Evolutionary conservation across 345 rosid genomes (phyloP), one percentile per base, ranked within the genome.

Genomic region (Syzygium aromaticum): DNA sequence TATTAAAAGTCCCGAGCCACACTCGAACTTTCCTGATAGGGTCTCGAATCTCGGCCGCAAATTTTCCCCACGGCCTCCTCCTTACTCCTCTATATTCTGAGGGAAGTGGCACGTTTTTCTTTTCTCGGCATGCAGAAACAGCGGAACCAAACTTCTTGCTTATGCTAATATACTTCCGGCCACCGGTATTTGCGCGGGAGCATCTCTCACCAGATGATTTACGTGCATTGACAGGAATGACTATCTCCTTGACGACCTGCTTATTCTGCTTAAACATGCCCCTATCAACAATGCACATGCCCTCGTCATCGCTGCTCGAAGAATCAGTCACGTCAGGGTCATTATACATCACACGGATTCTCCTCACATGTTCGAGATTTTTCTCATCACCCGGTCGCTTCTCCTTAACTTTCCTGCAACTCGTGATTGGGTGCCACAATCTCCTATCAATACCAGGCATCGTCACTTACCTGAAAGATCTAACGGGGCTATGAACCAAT

Each of bases 301-400:
- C 82, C 82, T 84, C 61, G 8, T 84, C 86, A 9, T 84, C 86
- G 13, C 46, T 54, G 23, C 86, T 84, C 16, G 86, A 84, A 52
- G 86, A 84, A 54, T 84, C 86, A 84, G 86, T 84, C 5, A 61
- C 86, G 53, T 84, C 86, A 53, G 61, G 61, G 51, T 84, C 86
- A 8, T 14, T 84, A 27, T 84, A 84, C 17, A 52, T 84, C 30
- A 84, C 27, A 23, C 86, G 59, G 46, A 84, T 84, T 84, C 86
- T 84, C 86, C 86, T 84, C 86, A 84, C 19, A 11, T 3, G 86
- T 6, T 28, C 27, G 1, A 16, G 25, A 22, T 84, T 84, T 38
- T 84, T 30, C 43, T n/a, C 43, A 54, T 52, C 27, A 8, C 27
- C 46, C 4, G n/a, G 59, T n/a, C 27, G 82, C 82, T 73, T 73